Percentiles rank a stretch among this genome's conserved stretches.
Conservation (phyloP, 495 filamentous ascomycete species). For the Articulospora tetracladia region DNA sequence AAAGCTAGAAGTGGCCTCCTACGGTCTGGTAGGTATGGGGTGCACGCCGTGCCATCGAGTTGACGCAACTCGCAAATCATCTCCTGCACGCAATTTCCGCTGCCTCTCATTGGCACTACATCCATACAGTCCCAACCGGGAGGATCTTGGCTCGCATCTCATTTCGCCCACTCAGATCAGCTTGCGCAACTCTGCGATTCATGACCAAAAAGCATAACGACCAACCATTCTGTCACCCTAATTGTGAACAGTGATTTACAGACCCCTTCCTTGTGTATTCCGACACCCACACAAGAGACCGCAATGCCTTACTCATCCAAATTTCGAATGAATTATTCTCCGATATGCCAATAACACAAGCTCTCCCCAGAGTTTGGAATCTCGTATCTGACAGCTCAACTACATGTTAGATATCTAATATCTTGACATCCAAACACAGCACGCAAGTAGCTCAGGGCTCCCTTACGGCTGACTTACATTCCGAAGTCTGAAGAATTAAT, state of each 20-base stretch:
- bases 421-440: too few relatives aligned
- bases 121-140: not conserved
- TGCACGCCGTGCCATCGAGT: slow-evolving; percentile 9
- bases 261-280: not conserved
- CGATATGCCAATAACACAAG: too few relatives aligned
- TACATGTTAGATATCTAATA: too few relatives aligned
- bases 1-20: not conserved
- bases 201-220: not conserved
- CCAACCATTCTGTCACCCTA: not conserved
- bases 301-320: too few relatives aligned
- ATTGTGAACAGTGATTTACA: not conserved
- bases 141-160: slow-evolving; percentile 7
- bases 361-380: too few relatives aligned
- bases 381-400: too few relatives aligned
- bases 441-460: too few relatives aligned
- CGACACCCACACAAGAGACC: not conserved
- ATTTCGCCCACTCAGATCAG: slow-evolving; percentile 6
- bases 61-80: slow-evolving; percentile 12
- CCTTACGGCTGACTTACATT: too few relatives aligned
- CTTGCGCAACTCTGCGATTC: slow-evolving; percentile 3
- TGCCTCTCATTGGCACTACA: not conserved
- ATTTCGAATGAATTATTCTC: too few relatives aligned
- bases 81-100: slow-evolving; percentile 10
- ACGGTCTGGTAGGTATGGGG: not conserved
- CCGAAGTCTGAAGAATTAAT: too few relatives aligned